Evolutionary conservation across 2,329 filamentous ascomycete species (phyloP).

Genomic region (Colletotrichum abscissum): DNA sequence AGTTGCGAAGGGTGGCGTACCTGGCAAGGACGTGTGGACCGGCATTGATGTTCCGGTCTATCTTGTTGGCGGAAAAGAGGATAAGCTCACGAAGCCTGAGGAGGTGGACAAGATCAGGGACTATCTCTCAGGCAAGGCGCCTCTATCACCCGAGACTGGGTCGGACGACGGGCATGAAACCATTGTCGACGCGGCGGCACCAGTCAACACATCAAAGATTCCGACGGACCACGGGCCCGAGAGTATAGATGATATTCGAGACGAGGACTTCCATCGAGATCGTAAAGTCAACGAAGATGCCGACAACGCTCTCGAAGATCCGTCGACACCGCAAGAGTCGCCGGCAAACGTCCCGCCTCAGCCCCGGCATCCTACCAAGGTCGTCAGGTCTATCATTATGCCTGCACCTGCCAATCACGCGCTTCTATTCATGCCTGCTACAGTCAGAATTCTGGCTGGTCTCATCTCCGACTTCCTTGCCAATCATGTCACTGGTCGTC

Average conservation of each 20-base stretch:
- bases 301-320: constrained; percentile 55
- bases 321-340: constrained; percentile 58
- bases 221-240: constrained; percentile 47
- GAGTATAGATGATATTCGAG: constrained; percentile 51
- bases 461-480: constrained; percentile 86
- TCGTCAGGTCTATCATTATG: constrained; percentile 77
- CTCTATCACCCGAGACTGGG: constrained; percentile 21
- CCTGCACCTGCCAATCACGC: constrained; percentile 85
- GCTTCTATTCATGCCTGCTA: constrained; percentile 82
- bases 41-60: constrained; percentile 79
- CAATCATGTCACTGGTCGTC: constrained; percentile 77
- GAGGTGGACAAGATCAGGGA: constrained; percentile 76
- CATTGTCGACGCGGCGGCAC: constrained; percentile 61
- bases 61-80: constrained; percentile 81
- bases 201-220: constrained; percentile 51
- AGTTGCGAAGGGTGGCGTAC: constrained; percentile 70
- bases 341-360: constrained; percentile 56
- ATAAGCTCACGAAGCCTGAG: constrained; percentile 77
- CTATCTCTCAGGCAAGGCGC: constrained; percentile 20
- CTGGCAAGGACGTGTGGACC: constrained; percentile 78
- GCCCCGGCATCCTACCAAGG: constrained; percentile 58
- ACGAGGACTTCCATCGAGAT: constrained; percentile 50
- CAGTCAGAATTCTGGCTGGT: constrained; percentile 80
- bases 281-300: constrained; percentile 40
- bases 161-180: constrained; percentile 43